Evolutionary conservation across 768 basidiomycete species (phyloP).

Genomic region (Leccinum boreale): DNA sequence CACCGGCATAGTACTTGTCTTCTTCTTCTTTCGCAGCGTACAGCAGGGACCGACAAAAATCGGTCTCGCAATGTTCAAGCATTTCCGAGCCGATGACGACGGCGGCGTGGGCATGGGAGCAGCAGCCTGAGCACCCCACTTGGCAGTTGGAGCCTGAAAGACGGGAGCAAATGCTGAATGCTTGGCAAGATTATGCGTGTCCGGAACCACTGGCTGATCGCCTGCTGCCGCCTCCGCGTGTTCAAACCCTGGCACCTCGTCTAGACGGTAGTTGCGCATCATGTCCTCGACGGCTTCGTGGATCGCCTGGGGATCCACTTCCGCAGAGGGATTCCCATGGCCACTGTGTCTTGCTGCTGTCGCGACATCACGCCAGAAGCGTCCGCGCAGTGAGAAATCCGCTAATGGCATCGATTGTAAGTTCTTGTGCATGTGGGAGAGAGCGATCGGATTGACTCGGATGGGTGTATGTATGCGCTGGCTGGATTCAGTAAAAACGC

Average conservation of each 20-base stretch:
- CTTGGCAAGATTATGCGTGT: conserved; percentile 8
- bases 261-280: conserved; percentile 20
- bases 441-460: not conserved
- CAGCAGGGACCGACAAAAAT: conserved; percentile 13
- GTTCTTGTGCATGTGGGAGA: too few species aligned
- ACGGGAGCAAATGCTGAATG: conserved; percentile 22
- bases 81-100: not conserved
- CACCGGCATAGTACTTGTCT: not conserved
- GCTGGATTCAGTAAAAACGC: not conserved
- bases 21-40: not conserved
- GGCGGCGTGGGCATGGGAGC: not conserved
- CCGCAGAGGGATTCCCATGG: not conserved
- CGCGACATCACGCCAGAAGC: conserved; percentile 25
- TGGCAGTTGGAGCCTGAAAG: conserved; percentile 1
- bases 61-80: conserved; percentile 6
- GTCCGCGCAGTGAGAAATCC: conserved; percentile 15
- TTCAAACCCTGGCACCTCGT: conserved; percentile 20
- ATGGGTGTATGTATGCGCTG: conserved; percentile 7
- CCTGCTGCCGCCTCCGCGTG: not conserved
- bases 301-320: conserved; percentile 10
- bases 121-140: too few species aligned
- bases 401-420: conserved; percentile 9
- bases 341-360: conserved; percentile 4
- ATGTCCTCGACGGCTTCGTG: conserved; percentile 22
- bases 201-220: not conserved